Percentiles rank a stretch among this genome's conserved stretches.
phyloP scores from a whole-genome alignment of 768 basidiomycete species.

The Phallus indusiatus region DNA sequence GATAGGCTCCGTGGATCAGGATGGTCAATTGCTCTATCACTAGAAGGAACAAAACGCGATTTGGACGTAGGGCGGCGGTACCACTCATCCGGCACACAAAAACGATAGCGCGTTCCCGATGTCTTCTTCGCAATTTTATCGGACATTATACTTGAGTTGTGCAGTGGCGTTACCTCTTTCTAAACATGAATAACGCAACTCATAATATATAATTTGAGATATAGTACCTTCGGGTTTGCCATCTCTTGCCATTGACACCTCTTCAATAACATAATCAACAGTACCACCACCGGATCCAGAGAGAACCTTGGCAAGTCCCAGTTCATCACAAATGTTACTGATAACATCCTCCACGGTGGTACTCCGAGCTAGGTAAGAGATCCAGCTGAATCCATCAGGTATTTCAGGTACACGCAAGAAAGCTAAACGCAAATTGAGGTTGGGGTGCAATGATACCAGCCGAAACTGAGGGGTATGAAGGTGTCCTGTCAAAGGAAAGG shows the following conservation, averaged over 20 bases:
- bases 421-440: constrained; percentile 39
- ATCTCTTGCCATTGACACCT: constrained; percentile 50
- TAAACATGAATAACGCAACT: constrained; percentile 35
- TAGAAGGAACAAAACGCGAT: constrained; percentile 38
- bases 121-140: constrained; percentile 17
- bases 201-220: too few species aligned
- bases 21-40: constrained; percentile 26
- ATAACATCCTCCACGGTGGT: constrained; percentile 50
- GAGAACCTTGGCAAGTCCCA: constrained; percentile 58
- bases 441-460: constrained; percentile 59
- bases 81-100: constrained; percentile 76
- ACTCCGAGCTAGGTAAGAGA: constrained; percentile 50
- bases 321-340: constrained; percentile 42
- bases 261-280: constrained; percentile 68
- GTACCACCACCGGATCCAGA: constrained; percentile 59
- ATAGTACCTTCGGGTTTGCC: constrained; percentile 47
- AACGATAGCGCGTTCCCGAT: constrained; percentile 33
- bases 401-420: constrained; percentile 71
- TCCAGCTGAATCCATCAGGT: constrained; percentile 61
- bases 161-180: constrained; percentile 11
- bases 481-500: constrained; percentile 60
- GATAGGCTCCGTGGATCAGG: constrained; percentile 27
- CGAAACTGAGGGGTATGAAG: constrained; percentile 58
- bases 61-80: constrained; percentile 50
- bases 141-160: neutral